Percentiles rank a stretch among this genome's conserved stretches.
Evolutionary conservation across 23 red algal species (phyloP).

Genomic region (Chondrus crispus): DNA sequence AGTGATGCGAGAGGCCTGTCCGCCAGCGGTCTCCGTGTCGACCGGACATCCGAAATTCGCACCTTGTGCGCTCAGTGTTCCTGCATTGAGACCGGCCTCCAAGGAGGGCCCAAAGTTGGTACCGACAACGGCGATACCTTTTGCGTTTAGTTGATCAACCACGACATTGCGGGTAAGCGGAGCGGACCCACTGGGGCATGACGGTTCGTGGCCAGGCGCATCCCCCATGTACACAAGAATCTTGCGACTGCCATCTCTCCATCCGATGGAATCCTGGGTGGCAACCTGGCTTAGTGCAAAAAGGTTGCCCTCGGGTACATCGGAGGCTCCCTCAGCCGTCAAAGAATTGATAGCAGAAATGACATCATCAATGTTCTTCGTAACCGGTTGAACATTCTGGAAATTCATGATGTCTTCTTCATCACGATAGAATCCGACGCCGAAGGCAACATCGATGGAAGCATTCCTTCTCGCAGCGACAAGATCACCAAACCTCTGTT

Average conservation of each 20-base stretch:
- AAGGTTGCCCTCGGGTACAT: neutral
- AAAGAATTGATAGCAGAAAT: neutral
- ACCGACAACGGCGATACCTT: neutral
- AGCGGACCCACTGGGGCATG: neutral
- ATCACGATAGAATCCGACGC: neutral
- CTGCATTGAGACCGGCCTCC: neutral
- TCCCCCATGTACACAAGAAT: neutral
- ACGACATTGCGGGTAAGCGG: neutral
- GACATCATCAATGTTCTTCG: neutral
- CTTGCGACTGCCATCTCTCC: neutral
- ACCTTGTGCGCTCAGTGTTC: neutral
- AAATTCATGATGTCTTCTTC: neutral
- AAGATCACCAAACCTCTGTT: neutral
- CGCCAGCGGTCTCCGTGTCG: neutral
- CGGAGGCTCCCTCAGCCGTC: neutral
- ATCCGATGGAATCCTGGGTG: neutral
- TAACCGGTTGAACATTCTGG: neutral
- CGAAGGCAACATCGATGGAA: neutral
- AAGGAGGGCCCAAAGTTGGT: neutral
- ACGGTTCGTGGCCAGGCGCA: neutral
- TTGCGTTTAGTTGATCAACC: neutral
- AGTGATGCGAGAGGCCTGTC: neutral
- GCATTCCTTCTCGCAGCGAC: neutral
- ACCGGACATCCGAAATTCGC: neutral
- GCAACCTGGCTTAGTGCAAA: neutral